Conservation (phyloP, 208 protist genomes). For the Trypanosoma boissoni region DNA sequence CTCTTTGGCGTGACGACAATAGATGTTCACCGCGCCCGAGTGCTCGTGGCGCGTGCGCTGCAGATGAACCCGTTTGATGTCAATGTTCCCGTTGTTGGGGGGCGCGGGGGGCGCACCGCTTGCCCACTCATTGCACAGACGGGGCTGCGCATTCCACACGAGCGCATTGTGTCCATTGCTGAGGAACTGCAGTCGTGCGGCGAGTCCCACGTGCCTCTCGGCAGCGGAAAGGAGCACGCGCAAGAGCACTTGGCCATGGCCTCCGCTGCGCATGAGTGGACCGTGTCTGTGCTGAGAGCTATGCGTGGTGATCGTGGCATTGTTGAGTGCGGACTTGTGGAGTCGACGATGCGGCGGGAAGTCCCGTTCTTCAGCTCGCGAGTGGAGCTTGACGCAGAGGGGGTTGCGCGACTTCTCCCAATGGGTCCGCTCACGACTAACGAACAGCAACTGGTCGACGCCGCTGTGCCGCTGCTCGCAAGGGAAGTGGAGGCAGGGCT, state of each 20-base stretch:
- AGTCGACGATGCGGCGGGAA: conserved; percentile 62
- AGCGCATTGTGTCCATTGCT: conserved; percentile 53
- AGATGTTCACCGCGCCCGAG: conserved; percentile 83
- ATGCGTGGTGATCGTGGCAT: conserved; percentile 72
- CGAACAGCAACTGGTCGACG: conserved; percentile 75
- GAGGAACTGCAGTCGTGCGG: conserved; percentile 53
- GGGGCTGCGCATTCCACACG: conserved; percentile 45
- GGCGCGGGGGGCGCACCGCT: conserved; percentile 90
- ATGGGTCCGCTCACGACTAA: conserved; percentile 56
- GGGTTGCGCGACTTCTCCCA: conserved; percentile 64
- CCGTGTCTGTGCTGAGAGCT: conserved; percentile 69
- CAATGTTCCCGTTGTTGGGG: conserved; percentile 92
- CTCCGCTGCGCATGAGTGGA: conserved; percentile 62
- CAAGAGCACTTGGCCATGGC: conserved; percentile 53
- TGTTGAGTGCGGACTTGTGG: conserved; percentile 76
- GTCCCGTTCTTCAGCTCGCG: conserved; percentile 84
- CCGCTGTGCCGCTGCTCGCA: conserved; percentile 62
- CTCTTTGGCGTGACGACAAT: conserved; percentile 93
- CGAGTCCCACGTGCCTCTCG: too few species aligned
- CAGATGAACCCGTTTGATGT: conserved; percentile 78
- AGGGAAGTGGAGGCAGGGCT: conserved; percentile 79
- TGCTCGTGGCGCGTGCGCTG: conserved; percentile 50
- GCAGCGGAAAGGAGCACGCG: too few species aligned
- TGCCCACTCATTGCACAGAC: conserved; percentile 88
- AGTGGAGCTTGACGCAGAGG: conserved; percentile 75